These are phyloP conservation scores for Mixia osmundae DNA, from an alignment of 1,284 basidiomycete species.

Conservation along the genomic window DNA sequence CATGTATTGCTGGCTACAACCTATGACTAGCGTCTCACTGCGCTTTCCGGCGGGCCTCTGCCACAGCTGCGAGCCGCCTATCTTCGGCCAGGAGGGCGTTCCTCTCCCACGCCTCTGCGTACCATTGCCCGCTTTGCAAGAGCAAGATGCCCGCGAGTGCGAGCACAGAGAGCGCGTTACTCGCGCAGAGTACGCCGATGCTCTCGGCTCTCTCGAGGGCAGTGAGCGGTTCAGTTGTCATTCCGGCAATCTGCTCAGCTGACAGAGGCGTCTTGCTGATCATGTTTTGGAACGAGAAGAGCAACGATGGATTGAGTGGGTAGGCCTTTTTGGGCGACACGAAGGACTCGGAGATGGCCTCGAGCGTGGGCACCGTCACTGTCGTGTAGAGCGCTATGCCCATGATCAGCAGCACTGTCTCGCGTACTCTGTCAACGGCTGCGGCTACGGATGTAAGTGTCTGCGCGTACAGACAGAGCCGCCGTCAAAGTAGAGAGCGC, in stretches of 20 bases:
- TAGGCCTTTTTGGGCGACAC: too few species aligned
- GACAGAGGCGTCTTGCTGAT: slow-evolving; percentile 3
- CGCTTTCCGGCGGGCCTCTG: slow-evolving; percentile 1
- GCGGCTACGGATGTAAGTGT: too few species aligned
- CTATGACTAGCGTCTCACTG: too few species aligned
- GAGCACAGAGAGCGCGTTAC: slow-evolving; percentile 8
- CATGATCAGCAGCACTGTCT: slow-evolving; percentile 2
- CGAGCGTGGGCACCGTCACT: slow-evolving; percentile 8
- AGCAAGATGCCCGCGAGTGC: slow-evolving; percentile 6
- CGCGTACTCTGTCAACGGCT: neutral
- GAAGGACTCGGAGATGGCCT: too few species aligned
- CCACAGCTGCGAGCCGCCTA: too few species aligned
- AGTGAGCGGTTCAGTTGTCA: neutral
- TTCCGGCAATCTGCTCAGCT: slow-evolving; percentile 1
- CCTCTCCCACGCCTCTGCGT: slow-evolving; percentile 5
- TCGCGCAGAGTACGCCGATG: slow-evolving; percentile 4
- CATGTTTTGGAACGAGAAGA: slow-evolving; percentile 1
- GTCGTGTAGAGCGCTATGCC: slow-evolving; percentile 6
- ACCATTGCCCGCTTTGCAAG: slow-evolving; percentile 6
- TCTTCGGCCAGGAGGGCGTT: neutral
- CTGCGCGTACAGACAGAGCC: neutral
- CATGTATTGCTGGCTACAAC: too few species aligned
- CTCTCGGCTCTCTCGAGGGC: neutral
- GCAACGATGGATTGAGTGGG: slow-evolving; percentile 4
- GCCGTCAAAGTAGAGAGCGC: slow-evolving; percentile 1